Evolutionary conservation across 179 eudicot genomes (phyloP).

Genomic region (Silene vulgaris): DNA sequence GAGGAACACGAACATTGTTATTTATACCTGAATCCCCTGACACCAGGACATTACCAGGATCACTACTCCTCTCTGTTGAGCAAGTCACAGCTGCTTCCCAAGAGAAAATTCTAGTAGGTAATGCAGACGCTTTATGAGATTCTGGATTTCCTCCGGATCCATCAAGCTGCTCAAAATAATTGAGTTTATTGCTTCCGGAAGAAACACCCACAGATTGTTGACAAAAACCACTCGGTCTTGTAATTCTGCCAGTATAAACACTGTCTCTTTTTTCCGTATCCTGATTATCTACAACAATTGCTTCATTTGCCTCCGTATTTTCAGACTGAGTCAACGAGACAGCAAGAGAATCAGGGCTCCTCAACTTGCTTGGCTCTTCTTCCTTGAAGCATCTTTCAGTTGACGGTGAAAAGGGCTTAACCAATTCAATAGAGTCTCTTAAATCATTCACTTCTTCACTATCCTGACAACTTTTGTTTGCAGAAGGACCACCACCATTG

Average conservation of each 20-base stretch:
- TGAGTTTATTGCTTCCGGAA: slow-evolving; percentile 6
- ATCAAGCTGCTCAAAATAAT: background rate
- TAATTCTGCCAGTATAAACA: slow-evolving; percentile 3
- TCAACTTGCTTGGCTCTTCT: slow-evolving; percentile 1
- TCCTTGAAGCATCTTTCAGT: background rate
- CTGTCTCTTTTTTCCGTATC: background rate
- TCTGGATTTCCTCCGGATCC: background rate
- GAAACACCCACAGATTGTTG: slow-evolving; percentile 7
- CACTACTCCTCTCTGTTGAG: background rate
- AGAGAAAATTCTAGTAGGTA: background rate
- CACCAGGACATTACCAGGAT: background rate
- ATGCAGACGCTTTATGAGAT: background rate
- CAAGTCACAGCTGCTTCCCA: slow-evolving; percentile 5
- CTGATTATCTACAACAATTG: background rate
- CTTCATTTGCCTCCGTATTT: background rate
- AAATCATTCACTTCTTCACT: background rate
- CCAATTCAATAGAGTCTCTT: slow-evolving; percentile 1
- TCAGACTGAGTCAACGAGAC: background rate
- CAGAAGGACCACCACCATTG: background rate
- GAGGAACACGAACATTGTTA: background rate
- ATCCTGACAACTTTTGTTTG: background rate
- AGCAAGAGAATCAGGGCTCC: background rate
- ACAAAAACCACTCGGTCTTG: background rate
- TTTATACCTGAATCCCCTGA: background rate
- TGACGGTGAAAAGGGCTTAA: background rate